Evolutionary conservation across 352 stramenopile genomes (phyloP).

Genomic region (Nothophytophthora sp.): DNA sequence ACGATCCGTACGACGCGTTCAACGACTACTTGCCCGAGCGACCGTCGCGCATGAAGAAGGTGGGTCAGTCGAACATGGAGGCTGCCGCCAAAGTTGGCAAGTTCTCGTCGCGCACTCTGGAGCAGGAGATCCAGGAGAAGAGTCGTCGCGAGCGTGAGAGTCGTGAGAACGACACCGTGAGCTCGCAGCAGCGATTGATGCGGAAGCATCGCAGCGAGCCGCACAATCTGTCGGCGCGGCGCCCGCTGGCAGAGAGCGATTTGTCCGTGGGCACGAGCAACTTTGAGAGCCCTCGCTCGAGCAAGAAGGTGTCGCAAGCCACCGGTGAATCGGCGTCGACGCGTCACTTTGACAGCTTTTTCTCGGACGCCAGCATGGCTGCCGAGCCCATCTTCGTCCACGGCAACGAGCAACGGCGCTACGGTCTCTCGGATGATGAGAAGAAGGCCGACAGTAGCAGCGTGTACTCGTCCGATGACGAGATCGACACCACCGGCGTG

Average conservation of each 20-base stretch:
- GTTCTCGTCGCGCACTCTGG: conserved; percentile 34
- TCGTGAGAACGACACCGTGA: conserved; percentile 11
- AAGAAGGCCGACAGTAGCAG: conserved; percentile 35
- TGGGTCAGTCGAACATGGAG: conserved; percentile 36
- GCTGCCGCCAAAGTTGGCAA: conserved; percentile 32
- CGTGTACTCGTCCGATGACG: conserved; percentile 52
- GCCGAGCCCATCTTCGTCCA: conserved; percentile 32
- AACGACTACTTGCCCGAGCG: conserved; percentile 71
- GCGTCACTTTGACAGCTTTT: conserved; percentile 41
- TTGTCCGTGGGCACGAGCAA: conserved; percentile 19
- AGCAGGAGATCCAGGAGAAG: conserved; percentile 21
- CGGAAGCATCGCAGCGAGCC: conserved; percentile 31
- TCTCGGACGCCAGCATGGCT: conserved; percentile 40
- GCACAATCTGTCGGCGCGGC: conserved; percentile 22
- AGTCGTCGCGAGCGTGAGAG: conserved; percentile 6
- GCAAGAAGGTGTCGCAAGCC: conserved; percentile 4
- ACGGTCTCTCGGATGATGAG: conserved; percentile 48
- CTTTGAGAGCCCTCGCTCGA: conserved; percentile 25
- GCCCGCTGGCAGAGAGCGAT: conserved; percentile 23
- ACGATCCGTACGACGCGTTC: conserved; percentile 68
- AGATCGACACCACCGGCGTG: conserved; percentile 74
- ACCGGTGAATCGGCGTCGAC: conserved; percentile 4
- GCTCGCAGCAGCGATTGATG: conserved; percentile 22
- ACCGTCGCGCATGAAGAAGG: conserved; percentile 48
- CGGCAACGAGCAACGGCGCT: conserved; percentile 30